These are phyloP conservation scores for Yarrowia galli DNA, from an alignment of 1,139 yeast species.

Conservation along the genomic window DNA sequence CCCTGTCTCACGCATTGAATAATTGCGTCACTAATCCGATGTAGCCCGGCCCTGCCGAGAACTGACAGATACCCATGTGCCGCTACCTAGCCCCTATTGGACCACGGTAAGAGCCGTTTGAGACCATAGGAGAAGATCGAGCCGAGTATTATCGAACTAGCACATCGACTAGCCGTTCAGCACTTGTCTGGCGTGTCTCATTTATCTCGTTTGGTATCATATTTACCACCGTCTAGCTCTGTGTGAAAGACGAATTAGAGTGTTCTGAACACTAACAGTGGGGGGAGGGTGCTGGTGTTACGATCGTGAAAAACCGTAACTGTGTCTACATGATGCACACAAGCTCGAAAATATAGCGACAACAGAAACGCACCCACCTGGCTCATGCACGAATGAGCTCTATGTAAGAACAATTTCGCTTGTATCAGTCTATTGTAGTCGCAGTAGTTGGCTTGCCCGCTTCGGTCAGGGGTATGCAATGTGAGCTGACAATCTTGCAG, in stretches of 20 bases:
- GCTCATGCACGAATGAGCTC: too few species aligned
- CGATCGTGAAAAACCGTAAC: not conserved
- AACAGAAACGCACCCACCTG: too few species aligned
- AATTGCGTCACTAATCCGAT: not conserved
- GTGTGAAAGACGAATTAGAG: not conserved
- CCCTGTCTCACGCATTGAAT: not conserved
- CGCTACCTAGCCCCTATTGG: too few species aligned
- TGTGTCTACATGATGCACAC: not conserved
- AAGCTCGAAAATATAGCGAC: too few species aligned
- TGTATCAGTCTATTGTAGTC: not conserved
- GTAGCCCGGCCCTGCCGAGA: too few species aligned
- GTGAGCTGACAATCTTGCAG: slow-evolving; percentile 21
- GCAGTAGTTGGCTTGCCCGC: not conserved
- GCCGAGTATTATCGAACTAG: not conserved
- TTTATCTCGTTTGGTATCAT: not conserved
- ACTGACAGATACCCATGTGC: too few species aligned
- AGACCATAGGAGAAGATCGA: not conserved
- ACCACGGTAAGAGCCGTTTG: not conserved
- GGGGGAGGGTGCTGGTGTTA: not conserved
- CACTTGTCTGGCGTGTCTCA: not conserved
- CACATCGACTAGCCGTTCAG: not conserved
- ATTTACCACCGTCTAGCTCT: not conserved
- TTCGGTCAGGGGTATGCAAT: not conserved
- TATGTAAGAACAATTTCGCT: too few species aligned
- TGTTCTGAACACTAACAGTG: not conserved